Base-by-base conservation (phyloP, 2,329 filamentous ascomycete genomes). In the Ophiosphaerella korrae region DNA sequence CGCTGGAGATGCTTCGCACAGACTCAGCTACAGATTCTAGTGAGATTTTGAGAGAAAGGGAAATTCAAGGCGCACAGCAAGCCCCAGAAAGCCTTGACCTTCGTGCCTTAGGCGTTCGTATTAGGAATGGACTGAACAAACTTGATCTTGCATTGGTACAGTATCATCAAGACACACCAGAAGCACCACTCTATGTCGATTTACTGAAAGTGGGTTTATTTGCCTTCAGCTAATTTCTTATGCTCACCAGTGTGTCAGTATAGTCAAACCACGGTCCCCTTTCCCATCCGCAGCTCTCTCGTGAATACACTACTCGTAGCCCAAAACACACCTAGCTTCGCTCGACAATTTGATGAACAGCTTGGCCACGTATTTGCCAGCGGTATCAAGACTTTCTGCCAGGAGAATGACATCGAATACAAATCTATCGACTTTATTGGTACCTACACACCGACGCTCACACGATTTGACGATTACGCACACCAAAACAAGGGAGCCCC, bases 71-170 rank as follows among this genome's bases (percentile, higher is more conserved):
- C 31, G 37, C 24, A 11, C 23, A 35, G 12, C 33, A 51, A 67
- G 5, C 14, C 3, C 38, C 23, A 18, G 33, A 48, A 18, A 35
- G 14, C 14, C 66, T 84, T 49, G 77, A 84, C 56, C 60, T 84
- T 34, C 81, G 74, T 1, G 80, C 84, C 21, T 73, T 85, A 14
- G 83, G 83, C 1, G 64, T 84, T 57, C 83, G 82, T 65, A 78
- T 75, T 46, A 80, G 80, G 24, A 82, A 79, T 3, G 79, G 77
- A 0, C 80, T 84, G 50, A 81, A 83, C 62, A 78, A 80, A 23
- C 83, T 86, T 38, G 81, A 85, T 64, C 84, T 82, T 57, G 82
- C 81, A 2, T 74, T 85, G 7, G 84, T 83, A 58, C 80, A 72
- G 44, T 86, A 85, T 64, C 73, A 72, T 40, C 83, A 86, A 62